Evolutionary conservation across 805 yeast species (phyloP), one percentile per base, ranked within the genome.

Genomic region (Candida ascalaphidarum): DNA sequence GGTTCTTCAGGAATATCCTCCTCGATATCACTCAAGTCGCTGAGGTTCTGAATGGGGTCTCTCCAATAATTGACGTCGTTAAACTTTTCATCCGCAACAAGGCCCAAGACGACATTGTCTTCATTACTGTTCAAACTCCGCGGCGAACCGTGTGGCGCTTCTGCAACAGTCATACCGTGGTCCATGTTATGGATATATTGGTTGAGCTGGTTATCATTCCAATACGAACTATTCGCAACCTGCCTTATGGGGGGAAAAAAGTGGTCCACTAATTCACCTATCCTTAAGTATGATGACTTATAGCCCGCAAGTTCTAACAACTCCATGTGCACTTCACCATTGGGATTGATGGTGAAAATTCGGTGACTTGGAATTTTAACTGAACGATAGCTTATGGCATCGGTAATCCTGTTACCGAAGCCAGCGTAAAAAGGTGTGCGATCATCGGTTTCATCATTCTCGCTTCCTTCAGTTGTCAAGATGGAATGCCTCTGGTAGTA

Each of bases 241-340:
- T 47, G 49, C 27, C 43, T 47, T 18, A 61, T 49, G 0, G 96
- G 95, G 7, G 98, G 98, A 68, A 92, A 92, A 52, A 88, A 88
- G 52, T 92, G 97, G 55, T 92, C 98, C 9, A 92, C 96, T 30
- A 92, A 65, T 51, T 92, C 97, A 25, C 92, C 83, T 46, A 92
- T 89, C 38, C 77, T 78, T 28, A 92, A 74, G 50, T 92, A 92
- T 0, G 94, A 77, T 29, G 92, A 78, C 47, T 73, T 81, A 52
- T 82, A 84, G 3, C 98, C 98, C 0, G 96, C 94, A 46, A 92
- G 65, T 50, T 92, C 97, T 30, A 92, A 63, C 38, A 92, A 67
- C 55, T 92, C 98, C 95, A 92, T 81, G 60, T 85, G 95, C 23
- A 92, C 98, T 40, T 92, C 97, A 3, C 96, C 96, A 37, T 83